Conservation (phyloP, 1,284 basidiomycete genomes). For the Boletus calvinii region DNA sequence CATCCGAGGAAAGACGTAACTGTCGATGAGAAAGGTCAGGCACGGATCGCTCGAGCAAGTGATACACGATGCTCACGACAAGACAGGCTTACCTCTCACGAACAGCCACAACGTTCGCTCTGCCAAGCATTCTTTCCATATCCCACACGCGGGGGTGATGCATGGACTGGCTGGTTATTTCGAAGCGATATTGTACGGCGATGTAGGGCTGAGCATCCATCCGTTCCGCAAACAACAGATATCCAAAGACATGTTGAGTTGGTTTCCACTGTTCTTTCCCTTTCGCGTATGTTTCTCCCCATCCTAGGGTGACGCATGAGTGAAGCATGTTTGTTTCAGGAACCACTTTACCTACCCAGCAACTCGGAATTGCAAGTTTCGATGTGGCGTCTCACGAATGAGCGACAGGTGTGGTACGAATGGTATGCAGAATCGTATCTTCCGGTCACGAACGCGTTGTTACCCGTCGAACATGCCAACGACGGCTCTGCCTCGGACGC, state of each 20-base stretch:
- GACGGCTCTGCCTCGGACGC: slow-evolving; percentile 18
- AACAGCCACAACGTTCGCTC: slow-evolving; percentile 88
- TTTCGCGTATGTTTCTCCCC: slow-evolving; percentile 59
- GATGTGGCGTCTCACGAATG: slow-evolving; percentile 91
- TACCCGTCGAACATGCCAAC: slow-evolving; percentile 16
- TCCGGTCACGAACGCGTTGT: slow-evolving; percentile 44
- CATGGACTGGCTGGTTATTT: slow-evolving; percentile 99
- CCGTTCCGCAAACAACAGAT: slow-evolving; percentile 82
- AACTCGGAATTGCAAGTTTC: slow-evolving; percentile 91
- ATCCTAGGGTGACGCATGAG: slow-evolving; percentile 1
- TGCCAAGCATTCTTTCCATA: slow-evolving; percentile 82
- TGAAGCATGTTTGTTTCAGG: slow-evolving; percentile 43
- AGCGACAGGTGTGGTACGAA: slow-evolving; percentile 95
- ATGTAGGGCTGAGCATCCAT: slow-evolving; percentile 91
- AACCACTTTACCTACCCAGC: slow-evolving; percentile 91
- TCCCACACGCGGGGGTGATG: slow-evolving; percentile 91
- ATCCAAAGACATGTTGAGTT: slow-evolving; percentile 95
- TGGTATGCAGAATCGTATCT: slow-evolving; percentile 96
- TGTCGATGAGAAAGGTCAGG: slow-evolving; percentile 67
- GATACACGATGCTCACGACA: slow-evolving; percentile 11
- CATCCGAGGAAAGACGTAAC: slow-evolving; percentile 84
- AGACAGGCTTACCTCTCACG: slow-evolving; percentile 73
- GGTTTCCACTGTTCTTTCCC: slow-evolving; percentile 99
- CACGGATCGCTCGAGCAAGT: background rate
- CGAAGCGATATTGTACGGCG: slow-evolving; percentile 89